Evolutionary conservation across 805 yeast genomes (phyloP).

Genomic region (Cyberlindnera suaveolens): DNA sequence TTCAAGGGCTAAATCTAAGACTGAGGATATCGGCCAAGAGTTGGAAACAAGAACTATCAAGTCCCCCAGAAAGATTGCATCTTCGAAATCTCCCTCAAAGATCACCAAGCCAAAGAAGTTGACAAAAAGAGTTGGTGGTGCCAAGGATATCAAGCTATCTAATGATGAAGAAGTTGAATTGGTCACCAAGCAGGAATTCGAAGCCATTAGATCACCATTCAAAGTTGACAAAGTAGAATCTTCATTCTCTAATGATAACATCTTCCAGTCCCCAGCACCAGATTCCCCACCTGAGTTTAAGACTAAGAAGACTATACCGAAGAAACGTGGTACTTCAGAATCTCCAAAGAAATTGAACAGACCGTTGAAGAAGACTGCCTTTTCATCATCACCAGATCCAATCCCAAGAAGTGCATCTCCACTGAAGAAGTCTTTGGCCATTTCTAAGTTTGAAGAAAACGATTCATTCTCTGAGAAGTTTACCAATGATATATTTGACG

Average conservation of each 20-base stretch:
- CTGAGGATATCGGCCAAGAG: not conserved
- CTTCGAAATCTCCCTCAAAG: not conserved
- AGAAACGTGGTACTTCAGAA: conserved; percentile 18
- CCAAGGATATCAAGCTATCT: not conserved
- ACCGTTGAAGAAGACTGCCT: conserved; percentile 22
- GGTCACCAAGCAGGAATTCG: conserved; percentile 3
- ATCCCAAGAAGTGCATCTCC: conserved; percentile 11
- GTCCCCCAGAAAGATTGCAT: not conserved
- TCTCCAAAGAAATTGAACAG: conserved; percentile 2
- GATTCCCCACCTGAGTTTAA: conserved; percentile 18
- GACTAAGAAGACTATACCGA: conserved; percentile 17
- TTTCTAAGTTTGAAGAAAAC: conserved; percentile 20
- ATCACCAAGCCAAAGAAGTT: not conserved
- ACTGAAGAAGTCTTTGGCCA: conserved; percentile 16
- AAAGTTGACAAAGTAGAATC: conserved; percentile 15
- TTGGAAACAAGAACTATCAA: not conserved
- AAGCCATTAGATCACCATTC: conserved; percentile 5
- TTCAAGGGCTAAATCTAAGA: not conserved
- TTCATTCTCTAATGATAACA: conserved; percentile 29
- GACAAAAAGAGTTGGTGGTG: not conserved
- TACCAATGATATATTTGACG: not conserved
- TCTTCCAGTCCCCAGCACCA: conserved; percentile 28
- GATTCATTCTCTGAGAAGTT: conserved; percentile 1
- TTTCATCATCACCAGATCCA: conserved; percentile 24
- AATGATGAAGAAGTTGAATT: conserved; percentile 3